Base-by-base conservation (phyloP, 768 basidiomycete genomes). In the Dictyophora rubrovolvata region DNA sequence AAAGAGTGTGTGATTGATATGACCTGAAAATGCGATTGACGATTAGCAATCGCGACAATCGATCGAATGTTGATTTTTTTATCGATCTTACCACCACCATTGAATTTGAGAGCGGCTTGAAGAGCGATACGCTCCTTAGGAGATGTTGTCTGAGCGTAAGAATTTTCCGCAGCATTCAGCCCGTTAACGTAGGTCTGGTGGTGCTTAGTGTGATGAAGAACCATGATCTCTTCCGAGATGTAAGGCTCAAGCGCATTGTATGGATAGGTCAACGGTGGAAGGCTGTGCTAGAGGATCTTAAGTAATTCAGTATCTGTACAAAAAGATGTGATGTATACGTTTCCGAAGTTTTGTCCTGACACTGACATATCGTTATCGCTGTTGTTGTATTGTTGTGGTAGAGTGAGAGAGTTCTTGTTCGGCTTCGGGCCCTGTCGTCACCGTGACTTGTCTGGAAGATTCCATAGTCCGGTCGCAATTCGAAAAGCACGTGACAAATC, bases 1-100 rank as follows among this genome's bases (percentile, higher is more conserved):
- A 81, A 97, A 97, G 60, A 94, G 83, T 55, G 92, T 88, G 77
- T 93, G 91, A 75, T 93, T 93, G 79, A 93, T 89, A 74, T 90
- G 93, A 10, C 88, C 86, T 59, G 28, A 7, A 47, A 33, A 36
- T 17, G n/a, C n/a, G 20, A 28, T 28, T 49, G 14, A 1, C 37
- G 34, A 23, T 47, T 18, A 47, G 59, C 23, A 18, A 20, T 48
- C 23, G 17, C 46, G 36, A 42, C 18, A 16, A 59, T 23, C 20
- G 36, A 48, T 12, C 23, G 54, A 61, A 23, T 22, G 54, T 48
- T 48, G 50, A 55, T 42, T 28, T 28, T 28, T 7, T 28, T 42
- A n/a, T 12, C 12, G 35, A 17, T 18, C 23, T 67, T 69, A 86
- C 93, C 93, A 74, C 93, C 93, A 63, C 93, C 93, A 72, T 97